phyloP scores from a whole-genome alignment of 106 monocot genomes.

The Apostasia ramifera region DNA sequence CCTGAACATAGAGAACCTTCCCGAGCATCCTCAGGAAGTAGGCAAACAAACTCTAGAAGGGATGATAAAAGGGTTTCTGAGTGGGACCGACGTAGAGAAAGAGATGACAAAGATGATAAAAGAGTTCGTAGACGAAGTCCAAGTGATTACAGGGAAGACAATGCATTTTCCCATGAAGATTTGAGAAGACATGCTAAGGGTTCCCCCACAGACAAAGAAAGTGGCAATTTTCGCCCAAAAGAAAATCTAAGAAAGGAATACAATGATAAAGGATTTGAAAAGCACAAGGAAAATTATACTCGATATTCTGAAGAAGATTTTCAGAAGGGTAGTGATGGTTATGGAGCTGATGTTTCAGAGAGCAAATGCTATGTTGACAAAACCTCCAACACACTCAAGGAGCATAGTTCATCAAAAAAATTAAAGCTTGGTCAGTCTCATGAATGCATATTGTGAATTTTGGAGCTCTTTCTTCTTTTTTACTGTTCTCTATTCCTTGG shows the following conservation, averaged over 20 bases:
- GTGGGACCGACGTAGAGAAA: slow-evolving; percentile 30
- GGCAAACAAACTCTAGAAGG: slow-evolving; percentile 6
- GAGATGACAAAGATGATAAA: slow-evolving; percentile 28
- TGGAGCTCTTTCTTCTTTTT: background rate
- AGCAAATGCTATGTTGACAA: slow-evolving; percentile 17
- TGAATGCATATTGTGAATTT: background rate
- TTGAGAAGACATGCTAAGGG: slow-evolving; percentile 15
- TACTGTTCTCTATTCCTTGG: background rate
- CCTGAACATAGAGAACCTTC: slow-evolving; percentile 20
- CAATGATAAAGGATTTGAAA: slow-evolving; percentile 28
- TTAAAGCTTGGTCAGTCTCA: slow-evolving; percentile 21
- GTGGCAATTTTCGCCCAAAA: slow-evolving; percentile 9
- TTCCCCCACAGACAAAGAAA: slow-evolving; percentile 12
- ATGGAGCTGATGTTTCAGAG: slow-evolving; percentile 5
- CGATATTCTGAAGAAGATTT: slow-evolving; percentile 20
- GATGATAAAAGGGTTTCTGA: slow-evolving; percentile 16
- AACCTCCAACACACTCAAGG: background rate
- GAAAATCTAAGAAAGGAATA: slow-evolving; percentile 29
- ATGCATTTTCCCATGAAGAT: slow-evolving; percentile 18
- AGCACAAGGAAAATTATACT: slow-evolving; percentile 23
- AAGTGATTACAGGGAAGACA: slow-evolving; percentile 30
- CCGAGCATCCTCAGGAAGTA: slow-evolving; percentile 13
- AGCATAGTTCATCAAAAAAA: slow-evolving; percentile 24
- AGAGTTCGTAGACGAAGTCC: slow-evolving; percentile 39
- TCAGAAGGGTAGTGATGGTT: slow-evolving; percentile 9